A percentile compares a stretch with the other conserved stretches of the same genome.
Evolutionary conservation across 192 early-diverging fungal genomes (phyloP).

Genomic region (Glomus cerebriforme): DNA sequence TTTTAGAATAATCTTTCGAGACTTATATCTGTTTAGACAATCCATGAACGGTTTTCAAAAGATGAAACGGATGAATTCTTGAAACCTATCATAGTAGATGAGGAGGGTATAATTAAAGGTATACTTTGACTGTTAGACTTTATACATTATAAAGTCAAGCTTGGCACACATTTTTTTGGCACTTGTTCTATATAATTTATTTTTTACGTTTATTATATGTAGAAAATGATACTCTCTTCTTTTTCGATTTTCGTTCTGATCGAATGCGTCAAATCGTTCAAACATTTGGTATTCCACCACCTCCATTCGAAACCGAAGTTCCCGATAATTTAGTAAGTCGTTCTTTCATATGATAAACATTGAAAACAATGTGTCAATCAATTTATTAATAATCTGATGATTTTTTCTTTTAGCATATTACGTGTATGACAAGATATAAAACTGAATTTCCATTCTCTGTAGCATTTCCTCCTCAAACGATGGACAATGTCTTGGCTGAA

Average conservation of each 20-base stretch:
- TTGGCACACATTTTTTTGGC: background rate
- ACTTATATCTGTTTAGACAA: constrained; percentile 42
- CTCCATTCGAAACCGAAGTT: constrained; percentile 80
- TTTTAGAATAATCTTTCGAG: background rate
- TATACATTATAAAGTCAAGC: background rate
- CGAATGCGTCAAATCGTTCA: constrained; percentile 94
- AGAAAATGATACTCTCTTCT: constrained; percentile 91
- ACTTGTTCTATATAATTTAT: background rate
- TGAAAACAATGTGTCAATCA: background rate
- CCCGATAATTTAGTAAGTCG: constrained; percentile 71
- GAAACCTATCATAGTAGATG: constrained; percentile 93
- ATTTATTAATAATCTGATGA: background rate
- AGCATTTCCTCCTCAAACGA: constrained; percentile 94
- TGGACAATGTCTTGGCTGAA: constrained; percentile 98
- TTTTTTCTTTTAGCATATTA: constrained; percentile 63
- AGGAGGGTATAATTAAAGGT: constrained; percentile 71
- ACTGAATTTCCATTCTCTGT: constrained; percentile 92
- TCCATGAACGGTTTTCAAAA: constrained; percentile 84
- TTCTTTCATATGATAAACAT: background rate
- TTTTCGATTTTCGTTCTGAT: constrained; percentile 99
- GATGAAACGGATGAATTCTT: constrained; percentile 99
- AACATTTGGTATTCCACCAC: constrained; percentile 82
- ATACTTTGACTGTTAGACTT: background rate
- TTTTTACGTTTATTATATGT: background rate
- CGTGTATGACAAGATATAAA: constrained; percentile 98